Conservation (phyloP, 1,284 basidiomycete species). For the Microbotryum scabiosae region DNA sequence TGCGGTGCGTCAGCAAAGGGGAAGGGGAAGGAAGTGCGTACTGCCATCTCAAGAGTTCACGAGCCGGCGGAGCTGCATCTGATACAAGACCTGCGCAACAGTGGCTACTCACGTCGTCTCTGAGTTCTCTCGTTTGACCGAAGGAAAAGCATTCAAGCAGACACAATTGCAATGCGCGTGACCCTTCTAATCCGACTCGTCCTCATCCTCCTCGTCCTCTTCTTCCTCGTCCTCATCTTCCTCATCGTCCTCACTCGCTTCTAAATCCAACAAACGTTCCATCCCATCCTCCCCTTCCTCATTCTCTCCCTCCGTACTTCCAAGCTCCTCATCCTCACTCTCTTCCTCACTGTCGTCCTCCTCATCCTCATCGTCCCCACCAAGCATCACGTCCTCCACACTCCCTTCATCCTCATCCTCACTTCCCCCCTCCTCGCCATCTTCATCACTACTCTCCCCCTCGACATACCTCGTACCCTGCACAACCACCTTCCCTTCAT, state of each 20-base stretch:
- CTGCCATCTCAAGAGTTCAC: no score
- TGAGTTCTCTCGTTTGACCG: no score
- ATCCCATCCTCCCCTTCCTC: not conserved
- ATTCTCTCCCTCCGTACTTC: not conserved
- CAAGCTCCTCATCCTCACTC: slow-evolving; percentile 11
- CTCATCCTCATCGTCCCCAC: slow-evolving; percentile 26
- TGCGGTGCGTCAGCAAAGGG: no score
- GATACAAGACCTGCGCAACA: no score
- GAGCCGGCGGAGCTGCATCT: no score
- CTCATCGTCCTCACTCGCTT: slow-evolving; percentile 10
- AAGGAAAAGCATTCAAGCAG: no score
- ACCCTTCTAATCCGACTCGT: slow-evolving; percentile 1
- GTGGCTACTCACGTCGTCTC: no score
- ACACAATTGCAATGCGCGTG: no score
- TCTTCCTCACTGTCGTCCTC: slow-evolving; percentile 23
- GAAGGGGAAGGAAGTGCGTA: no score
- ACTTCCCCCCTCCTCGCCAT: slow-evolving; percentile 46
- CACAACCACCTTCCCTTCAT: slow-evolving; percentile 35
- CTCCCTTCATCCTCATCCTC: slow-evolving; percentile 55
- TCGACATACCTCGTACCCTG: slow-evolving; percentile 52
- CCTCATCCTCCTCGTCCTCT: slow-evolving; percentile 4
- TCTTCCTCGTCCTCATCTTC: slow-evolving; percentile 10
- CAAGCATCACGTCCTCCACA: slow-evolving; percentile 42
- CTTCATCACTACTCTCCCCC: slow-evolving; percentile 52
- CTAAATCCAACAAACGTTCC: slow-evolving; percentile 3